A percentile compares a stretch with the other conserved stretches of the same genome.
These are phyloP conservation scores for Amaranthus palmeri DNA, from an alignment of 148 eudicot genomes.

Conservation along the genomic window DNA sequence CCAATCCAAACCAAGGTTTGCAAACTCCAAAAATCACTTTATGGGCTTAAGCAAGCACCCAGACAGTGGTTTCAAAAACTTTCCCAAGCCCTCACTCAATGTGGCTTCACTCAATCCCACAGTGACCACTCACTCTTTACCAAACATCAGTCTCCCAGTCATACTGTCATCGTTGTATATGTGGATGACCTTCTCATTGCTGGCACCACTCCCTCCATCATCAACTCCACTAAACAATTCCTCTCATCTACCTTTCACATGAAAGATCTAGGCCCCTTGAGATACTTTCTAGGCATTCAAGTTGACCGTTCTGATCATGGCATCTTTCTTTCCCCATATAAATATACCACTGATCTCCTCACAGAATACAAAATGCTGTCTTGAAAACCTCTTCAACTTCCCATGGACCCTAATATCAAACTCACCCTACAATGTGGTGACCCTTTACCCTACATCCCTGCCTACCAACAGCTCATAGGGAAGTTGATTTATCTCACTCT, in stretches of 20 bases:
- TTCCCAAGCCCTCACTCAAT: neutral
- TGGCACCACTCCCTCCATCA: neutral
- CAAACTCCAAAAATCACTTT: no score
- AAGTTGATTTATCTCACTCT: neutral
- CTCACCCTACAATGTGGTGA: neutral
- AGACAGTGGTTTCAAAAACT: no score
- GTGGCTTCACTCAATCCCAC: neutral
- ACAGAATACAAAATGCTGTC: neutral
- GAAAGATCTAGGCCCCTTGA: neutral
- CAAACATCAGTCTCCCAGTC: neutral
- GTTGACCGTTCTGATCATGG: neutral
- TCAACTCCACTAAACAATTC: neutral
- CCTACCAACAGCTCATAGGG: neutral
- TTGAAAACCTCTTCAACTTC: neutral
- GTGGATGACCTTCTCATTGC: neutral
- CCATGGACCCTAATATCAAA: neutral
- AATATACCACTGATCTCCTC: neutral
- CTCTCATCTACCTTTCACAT: neutral
- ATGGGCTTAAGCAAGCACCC: no score
- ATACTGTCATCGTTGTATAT: neutral
- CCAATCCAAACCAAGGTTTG: no score
- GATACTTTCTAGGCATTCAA: neutral
- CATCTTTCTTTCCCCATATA: neutral
- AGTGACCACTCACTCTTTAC: neutral
- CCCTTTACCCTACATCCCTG: neutral